These are phyloP conservation scores for Boletus insuetus DNA, from an alignment of 768 basidiomycete species.

Conservation along the genomic window DNA sequence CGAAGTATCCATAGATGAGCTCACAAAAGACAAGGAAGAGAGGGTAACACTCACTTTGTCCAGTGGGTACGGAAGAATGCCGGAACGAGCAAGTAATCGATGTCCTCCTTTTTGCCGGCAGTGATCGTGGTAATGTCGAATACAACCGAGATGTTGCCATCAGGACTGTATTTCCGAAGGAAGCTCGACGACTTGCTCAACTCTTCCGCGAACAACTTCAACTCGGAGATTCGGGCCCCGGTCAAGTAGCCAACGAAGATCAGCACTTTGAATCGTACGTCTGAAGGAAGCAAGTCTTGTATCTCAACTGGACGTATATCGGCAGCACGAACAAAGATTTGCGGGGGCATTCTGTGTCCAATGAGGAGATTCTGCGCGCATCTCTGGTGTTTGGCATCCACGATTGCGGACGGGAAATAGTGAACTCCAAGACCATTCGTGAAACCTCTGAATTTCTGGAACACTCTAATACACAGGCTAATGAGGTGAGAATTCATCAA, in stretches of 20 bases:
- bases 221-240: not conserved
- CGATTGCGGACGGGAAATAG: not conserved
- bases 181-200: not conserved
- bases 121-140: not conserved
- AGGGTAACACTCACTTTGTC: too few species aligned
- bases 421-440: not conserved
- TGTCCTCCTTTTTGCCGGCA: not conserved
- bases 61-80: too few species aligned
- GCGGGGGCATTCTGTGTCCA: not conserved
- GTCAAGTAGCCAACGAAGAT: not conserved
- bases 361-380: not conserved
- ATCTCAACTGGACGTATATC: not conserved
- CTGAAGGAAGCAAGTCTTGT: not conserved
- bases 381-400: not conserved
- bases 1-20: too few species aligned
- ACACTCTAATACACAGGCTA: not conserved
- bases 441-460: not conserved
- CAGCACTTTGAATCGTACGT: not conserved
- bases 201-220: not conserved
- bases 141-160: not conserved
- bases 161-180: not conserved
- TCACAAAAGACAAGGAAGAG: too few species aligned
- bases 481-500: not conserved
- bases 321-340: not conserved
- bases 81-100: not conserved